Percentiles rank a stretch among this genome's conserved stretches.
Evolutionary conservation across 2,329 filamentous ascomycete species (phyloP).

Genomic region (Diaporthe caulivora): DNA sequence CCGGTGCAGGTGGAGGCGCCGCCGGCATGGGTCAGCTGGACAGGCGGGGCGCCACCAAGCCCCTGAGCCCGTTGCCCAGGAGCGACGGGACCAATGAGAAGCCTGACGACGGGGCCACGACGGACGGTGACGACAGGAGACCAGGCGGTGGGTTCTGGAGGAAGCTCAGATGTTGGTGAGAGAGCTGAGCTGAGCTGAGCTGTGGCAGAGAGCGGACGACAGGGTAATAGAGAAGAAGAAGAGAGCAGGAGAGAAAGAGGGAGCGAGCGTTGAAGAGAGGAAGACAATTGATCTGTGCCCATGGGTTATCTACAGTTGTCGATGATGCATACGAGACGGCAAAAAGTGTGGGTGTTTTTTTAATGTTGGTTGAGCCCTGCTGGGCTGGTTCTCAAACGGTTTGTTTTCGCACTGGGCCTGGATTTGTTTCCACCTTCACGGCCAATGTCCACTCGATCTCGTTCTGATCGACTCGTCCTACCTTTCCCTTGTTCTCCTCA

Average conservation of each 20-base stretch:
- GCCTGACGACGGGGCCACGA: conserved; percentile 54
- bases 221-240: background rate
- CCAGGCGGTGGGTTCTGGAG: conserved; percentile 65
- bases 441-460: conserved; percentile 13
- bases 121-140: conserved; percentile 56
- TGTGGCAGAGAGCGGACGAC: background rate
- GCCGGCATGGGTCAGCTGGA: conserved; percentile 49
- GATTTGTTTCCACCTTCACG: background rate
- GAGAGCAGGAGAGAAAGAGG: background rate
- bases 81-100: conserved; percentile 56
- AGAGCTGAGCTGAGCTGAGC: background rate
- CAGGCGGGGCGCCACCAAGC: conserved; percentile 68
- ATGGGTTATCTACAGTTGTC: background rate
- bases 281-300: background rate
- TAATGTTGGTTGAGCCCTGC: conserved; percentile 20
- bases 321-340: conserved; percentile 8
- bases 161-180: conserved; percentile 68
- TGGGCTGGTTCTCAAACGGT: conserved; percentile 29
- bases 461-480: conserved; percentile 4
- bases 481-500: background rate
- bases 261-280: no score
- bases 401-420: conserved; percentile 8
- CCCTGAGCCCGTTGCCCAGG: conserved; percentile 65
- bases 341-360: conserved; percentile 19
- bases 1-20: conserved; percentile 39